These are phyloP conservation scores for Entelexis sorbosivorans DNA, from an alignment of 1,139 yeast species.

Conservation along the genomic window DNA sequence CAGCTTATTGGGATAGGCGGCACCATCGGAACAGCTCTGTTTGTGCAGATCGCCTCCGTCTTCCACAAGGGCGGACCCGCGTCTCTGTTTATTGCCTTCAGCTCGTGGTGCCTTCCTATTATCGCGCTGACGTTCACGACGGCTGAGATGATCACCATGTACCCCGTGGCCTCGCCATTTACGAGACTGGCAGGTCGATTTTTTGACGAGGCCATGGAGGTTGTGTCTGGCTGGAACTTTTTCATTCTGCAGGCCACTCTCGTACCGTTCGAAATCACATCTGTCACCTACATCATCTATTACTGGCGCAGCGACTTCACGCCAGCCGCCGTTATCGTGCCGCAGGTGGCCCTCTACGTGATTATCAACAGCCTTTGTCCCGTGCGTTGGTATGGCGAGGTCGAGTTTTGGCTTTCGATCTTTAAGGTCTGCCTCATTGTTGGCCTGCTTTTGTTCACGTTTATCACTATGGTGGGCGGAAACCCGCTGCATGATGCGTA, in stretches of 20 bases:
- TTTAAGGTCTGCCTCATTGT: conserved; percentile 61
- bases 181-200: conserved; percentile 46
- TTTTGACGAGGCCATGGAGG: conserved; percentile 59
- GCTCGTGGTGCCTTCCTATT: conserved; percentile 50
- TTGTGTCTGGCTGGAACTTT: conserved; percentile 71
- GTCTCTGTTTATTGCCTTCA: conserved; percentile 55
- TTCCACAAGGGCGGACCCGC: conserved; percentile 68
- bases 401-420: conserved; percentile 69
- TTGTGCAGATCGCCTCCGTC: conserved; percentile 65
- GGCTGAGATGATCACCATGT: conserved; percentile 74
- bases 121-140: conserved; percentile 58
- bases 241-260: conserved; percentile 66
- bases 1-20: conserved; percentile 78
- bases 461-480: conserved; percentile 77
- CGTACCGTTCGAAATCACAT: conserved; percentile 73
- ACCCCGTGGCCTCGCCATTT: conserved; percentile 63
- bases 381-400: conserved; percentile 63
- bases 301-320: conserved; percentile 64
- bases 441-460: conserved; percentile 62
- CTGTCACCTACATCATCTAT: conserved; percentile 66
- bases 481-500: conserved; percentile 56
- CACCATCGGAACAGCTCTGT: conserved; percentile 69
- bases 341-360: conserved; percentile 54
- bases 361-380: conserved; percentile 54
- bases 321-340: conserved; percentile 33